These are phyloP conservation scores for Solanum chilense DNA, from an alignment of 257 asterid species.

Conservation along the genomic window DNA sequence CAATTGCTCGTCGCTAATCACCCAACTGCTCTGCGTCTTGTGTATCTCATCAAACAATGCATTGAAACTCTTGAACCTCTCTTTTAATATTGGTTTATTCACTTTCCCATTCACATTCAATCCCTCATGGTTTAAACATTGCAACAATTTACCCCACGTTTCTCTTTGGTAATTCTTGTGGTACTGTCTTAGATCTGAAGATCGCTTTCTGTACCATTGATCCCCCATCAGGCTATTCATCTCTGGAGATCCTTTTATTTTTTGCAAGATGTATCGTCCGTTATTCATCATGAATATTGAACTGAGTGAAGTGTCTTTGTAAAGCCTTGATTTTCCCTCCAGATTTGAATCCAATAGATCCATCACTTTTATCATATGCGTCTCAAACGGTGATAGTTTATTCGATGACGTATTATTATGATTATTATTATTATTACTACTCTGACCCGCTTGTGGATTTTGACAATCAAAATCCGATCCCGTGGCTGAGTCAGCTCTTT, in stretches of 20 bases:
- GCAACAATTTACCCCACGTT: conserved; percentile 72
- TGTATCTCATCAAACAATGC: conserved; percentile 74
- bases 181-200: conserved; percentile 61
- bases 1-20: conserved; percentile 78
- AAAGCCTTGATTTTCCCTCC: conserved; percentile 61
- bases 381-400: conserved; percentile 33
- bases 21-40: conserved; percentile 74
- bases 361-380: conserved; percentile 47
- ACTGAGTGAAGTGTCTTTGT: conserved; percentile 52
- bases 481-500: conserved; percentile 36
- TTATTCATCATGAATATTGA: conserved; percentile 95
- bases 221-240: conserved; percentile 50
- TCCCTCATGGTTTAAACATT: conserved; percentile 54
- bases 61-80: conserved; percentile 76
- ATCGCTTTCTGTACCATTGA: conserved; percentile 58
- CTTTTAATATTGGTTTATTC: conserved; percentile 64
- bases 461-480: conserved; percentile 28
- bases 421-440: too few species aligned
- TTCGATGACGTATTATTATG: background rate
- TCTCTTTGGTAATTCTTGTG: conserved; percentile 90
- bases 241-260: conserved; percentile 41
- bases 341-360: conserved; percentile 52
- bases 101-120: conserved; percentile 58
- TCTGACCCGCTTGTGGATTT: conserved; percentile 2
- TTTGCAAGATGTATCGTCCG: conserved; percentile 76